These are phyloP conservation scores for Laguncularia racemosa DNA, from an alignment of 345 rosid species.

Conservation along the genomic window DNA sequence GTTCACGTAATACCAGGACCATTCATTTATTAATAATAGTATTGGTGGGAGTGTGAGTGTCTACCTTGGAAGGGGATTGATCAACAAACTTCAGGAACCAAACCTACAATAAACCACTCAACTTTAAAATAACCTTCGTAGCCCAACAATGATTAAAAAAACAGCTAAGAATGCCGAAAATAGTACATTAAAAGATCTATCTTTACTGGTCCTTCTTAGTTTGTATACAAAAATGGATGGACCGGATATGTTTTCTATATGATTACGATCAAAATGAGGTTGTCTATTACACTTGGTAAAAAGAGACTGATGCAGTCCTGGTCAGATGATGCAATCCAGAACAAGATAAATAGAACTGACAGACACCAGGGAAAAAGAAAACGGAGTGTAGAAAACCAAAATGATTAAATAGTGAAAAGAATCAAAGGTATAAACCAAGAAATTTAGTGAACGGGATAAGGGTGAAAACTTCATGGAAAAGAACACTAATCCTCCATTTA, in stretches of 20 bases:
- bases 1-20: too few relatives aligned
- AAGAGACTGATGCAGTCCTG: not conserved
- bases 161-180: not conserved
- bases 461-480: constrained; percentile 29
- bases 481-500: constrained; percentile 29
- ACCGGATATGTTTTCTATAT: not conserved
- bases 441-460: not conserved
- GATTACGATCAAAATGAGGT: not conserved
- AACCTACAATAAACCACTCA: constrained; percentile 35
- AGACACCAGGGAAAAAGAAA: constrained; percentile 5
- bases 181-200: not conserved
- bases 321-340: too few relatives aligned
- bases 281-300: not conserved
- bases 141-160: not conserved
- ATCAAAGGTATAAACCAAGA: not conserved
- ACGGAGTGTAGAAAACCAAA: not conserved
- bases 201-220: too few relatives aligned
- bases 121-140: constrained; percentile 6
- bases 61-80: constrained; percentile 23
- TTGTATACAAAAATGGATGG: not conserved
- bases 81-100: constrained; percentile 40
- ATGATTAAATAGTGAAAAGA: not conserved
- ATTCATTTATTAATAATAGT: not conserved
- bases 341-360: not conserved
- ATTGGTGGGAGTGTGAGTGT: constrained; percentile 3